Base-by-base conservation (phyloP, 352 stramenopile genomes). In the Globisporangium nagaii region DNA sequence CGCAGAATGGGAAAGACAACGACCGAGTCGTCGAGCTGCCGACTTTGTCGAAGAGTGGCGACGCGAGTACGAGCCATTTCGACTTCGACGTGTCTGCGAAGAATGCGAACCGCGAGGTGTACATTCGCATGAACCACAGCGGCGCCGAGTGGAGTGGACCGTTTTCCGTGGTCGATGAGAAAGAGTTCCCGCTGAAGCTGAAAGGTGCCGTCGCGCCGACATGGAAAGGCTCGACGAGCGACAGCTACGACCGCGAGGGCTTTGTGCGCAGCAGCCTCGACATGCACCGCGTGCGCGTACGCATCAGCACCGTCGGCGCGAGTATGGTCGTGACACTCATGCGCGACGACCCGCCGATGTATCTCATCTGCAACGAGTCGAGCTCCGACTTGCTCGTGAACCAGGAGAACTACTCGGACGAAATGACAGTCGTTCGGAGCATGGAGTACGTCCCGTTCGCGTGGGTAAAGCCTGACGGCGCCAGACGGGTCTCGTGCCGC, bases 341-440 rank as follows among this genome's bases (percentile, higher is more conserved):
- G 56, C 68, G 66, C 13, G 85, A 95, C 32, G 78, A 90, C 35
- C 85, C 85, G 12, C 75, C 85, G 1, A 92, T 93, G 83, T 93
- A 90, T 46, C 67, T 93, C 39, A 88, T 95, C 17, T 75, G 77
- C 57, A 95, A 95, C 44, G 74, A 93, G 45, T 91, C 85, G 15
- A 84, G 66, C 40, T 73, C 72, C 8, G 80, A 92, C 34, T 60
- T 95, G 24, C 79, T 78, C 50, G 75, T 93, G 31, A 86, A 68
- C 34, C 83, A 95, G 53, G 62, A 82, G 0, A 64, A 86, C 51
- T 76, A 63, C 20, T 89, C 80, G 1, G 73, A 90, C 27, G 79
- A 90, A 41, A 72, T 56, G 25, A 60, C 86, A 7, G 56, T 86
- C 15, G 68, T 95, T 56, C 83, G 72, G 5, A 79, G 71, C 17